Evolutionary conservation across 1,284 basidiomycete genomes (phyloP), one percentile per base, ranked within the genome.

Genomic region (Acaromyces ingoldii): DNA sequence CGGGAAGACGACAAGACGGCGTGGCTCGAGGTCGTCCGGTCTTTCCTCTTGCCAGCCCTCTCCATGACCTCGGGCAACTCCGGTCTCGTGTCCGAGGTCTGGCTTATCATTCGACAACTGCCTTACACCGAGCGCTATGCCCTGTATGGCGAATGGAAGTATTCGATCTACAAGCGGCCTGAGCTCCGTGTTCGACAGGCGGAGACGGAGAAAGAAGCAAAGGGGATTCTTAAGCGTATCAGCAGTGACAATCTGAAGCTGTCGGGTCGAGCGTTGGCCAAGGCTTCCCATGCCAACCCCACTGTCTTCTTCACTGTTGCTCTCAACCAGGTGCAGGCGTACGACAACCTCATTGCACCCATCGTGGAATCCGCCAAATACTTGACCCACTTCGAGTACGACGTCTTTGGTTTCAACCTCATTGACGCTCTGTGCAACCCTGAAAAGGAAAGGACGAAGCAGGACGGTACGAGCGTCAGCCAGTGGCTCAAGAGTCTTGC

Each of bases 61-160:
- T 85, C 90, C 25, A 82, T 95, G 42, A 87, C 91, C 48, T 82
- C 85, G 36, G 85, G 61, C 24, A 62, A 87, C 29, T 90, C 91
- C 66, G 88, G 88, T 11, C 53, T 75, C 11, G 53, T 70, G 9
- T 57, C 62, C 42, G 72, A 74, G 57, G 48, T 74, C 3, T 75
- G 72, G 72, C 53, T 50, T 57, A 82, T 96, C 40, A 81, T 98
- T 43, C 80, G 83, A 36, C 82, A 83, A 57, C 88, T 88, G 72
- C 84, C 88, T 42, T 86, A 85, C 52, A 83, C 85, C 6, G 79
- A 83, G 40, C 87, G 95, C 2, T 97, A 89, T 83, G 82, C 82
- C 33, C 79, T 98, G 25, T 96, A 98, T 69, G 95, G 92, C 43
- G 92, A 98, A 78, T 97, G 93, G 95, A 87, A 88, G 76, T 82